These are phyloP conservation scores for Aspergillus aculeatinus DNA, from an alignment of 2,329 filamentous ascomycete species.

Conservation along the genomic window DNA sequence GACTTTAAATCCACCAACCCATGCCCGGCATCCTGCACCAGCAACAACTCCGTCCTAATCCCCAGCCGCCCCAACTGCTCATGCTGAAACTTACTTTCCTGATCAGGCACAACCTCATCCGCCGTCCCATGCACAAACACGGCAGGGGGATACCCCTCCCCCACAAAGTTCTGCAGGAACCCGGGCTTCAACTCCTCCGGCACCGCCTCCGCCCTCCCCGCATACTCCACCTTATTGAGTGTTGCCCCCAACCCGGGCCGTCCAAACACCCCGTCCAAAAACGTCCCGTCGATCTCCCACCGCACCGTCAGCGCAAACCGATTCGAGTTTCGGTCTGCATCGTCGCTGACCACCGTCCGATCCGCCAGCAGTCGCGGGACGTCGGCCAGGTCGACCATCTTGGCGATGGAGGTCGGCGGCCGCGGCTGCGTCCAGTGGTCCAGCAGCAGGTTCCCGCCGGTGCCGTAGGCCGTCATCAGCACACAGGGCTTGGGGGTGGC, in stretches of 20 bases:
- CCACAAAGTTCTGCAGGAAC: conserved; percentile 20
- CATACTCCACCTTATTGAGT: conserved; percentile 14
- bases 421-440: conserved; percentile 22
- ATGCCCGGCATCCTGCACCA: conserved; percentile 19
- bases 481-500: conserved; percentile 20
- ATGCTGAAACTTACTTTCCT: conserved; percentile 20
- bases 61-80: conserved; percentile 17
- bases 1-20: conserved; percentile 15
- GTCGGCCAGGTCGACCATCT: conserved; percentile 11
- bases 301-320: conserved; percentile 22
- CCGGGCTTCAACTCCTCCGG: conserved; percentile 16
- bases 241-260: conserved; percentile 12
- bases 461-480: conserved; percentile 17
- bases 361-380: conserved; percentile 17
- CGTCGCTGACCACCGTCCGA: conserved; percentile 22
- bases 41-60: conserved; percentile 14
- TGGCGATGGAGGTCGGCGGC: conserved; percentile 21
- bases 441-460: conserved; percentile 19
- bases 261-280: conserved; percentile 21
- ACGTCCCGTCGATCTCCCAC: conserved; percentile 22
- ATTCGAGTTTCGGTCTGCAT: conserved; percentile 6
- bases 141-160: conserved; percentile 17
- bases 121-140: conserved; percentile 23
- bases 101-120: conserved; percentile 22
- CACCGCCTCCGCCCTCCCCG: conserved; percentile 11